Evolutionary conservation across 1,139 yeast genomes (phyloP).

Genomic region (Suhomyces guaymorum): DNA sequence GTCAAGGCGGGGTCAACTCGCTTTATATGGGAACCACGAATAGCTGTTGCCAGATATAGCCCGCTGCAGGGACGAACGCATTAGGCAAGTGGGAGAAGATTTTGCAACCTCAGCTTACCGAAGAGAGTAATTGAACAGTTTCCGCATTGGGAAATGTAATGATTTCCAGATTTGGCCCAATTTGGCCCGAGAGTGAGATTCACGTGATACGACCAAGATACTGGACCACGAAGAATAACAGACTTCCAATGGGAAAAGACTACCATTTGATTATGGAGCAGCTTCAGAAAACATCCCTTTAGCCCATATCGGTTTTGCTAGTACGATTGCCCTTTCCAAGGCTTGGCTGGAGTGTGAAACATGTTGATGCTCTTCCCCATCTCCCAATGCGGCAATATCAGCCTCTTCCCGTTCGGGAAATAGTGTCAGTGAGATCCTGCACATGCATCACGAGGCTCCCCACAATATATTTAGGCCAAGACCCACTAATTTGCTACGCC

Average conservation of each 20-base stretch:
- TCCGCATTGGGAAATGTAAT: conserved; percentile 9
- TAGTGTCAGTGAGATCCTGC: conserved; percentile 1
- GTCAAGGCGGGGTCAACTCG: conserved; percentile 4
- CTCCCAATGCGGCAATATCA: conserved; percentile 4
- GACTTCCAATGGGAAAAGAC: too few species aligned
- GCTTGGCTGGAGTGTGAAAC: too few species aligned
- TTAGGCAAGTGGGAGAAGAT: conserved; percentile 3
- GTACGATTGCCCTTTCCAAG: too few species aligned
- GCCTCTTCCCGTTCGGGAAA: conserved; percentile 12
- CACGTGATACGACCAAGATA: not conserved
- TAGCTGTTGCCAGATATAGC: too few species aligned
- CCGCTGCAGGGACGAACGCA: conserved; percentile 1
- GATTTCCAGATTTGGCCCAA: conserved; percentile 15
- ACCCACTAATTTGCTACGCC: conserved; percentile 2
- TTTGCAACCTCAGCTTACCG: conserved; percentile 5
- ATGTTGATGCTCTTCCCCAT: too few species aligned
- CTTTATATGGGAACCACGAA: conserved; percentile 3
- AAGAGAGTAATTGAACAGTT: conserved; percentile 1
- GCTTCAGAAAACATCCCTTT: too few species aligned
- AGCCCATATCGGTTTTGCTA: too few species aligned
- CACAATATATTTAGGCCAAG: conserved; percentile 4
- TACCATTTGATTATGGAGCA: too few species aligned
- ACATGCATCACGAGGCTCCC: not conserved
- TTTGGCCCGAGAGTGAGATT: not conserved
- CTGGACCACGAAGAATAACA: too few species aligned